phyloP scores from a whole-genome alignment of 352 stramenopile genomes.

The Phytophthora hibernalis region DNA sequence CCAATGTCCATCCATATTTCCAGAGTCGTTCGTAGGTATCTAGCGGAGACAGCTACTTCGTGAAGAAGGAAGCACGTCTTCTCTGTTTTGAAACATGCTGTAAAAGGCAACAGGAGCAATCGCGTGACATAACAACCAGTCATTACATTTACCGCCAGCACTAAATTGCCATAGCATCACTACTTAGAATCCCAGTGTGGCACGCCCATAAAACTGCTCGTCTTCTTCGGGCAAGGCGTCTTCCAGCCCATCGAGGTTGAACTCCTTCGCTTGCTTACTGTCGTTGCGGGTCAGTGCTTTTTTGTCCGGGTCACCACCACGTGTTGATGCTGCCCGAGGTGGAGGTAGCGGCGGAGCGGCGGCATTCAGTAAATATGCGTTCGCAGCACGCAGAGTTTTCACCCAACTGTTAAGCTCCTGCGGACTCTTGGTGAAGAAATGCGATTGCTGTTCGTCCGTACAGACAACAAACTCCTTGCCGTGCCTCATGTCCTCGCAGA shows the following conservation, averaged over 20 bases:
- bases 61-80: too few relatives aligned
- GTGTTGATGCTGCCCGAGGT: conserved; percentile 26
- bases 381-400: conserved; percentile 74
- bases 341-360: conserved; percentile 37
- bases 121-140: conserved; percentile 37
- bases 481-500: conserved; percentile 78
- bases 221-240: conserved; percentile 66
- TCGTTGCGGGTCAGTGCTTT: conserved; percentile 25
- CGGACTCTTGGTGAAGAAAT: conserved; percentile 82
- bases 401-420: conserved; percentile 85
- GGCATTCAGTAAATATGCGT: conserved; percentile 66
- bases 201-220: conserved; percentile 84
- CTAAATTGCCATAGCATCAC: conserved; percentile 16
- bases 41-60: conserved; percentile 1
- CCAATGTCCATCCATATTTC: conserved; percentile 16
- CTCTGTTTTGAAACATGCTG: not conserved
- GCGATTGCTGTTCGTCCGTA: conserved; percentile 85
- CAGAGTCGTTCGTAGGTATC: conserved; percentile 24
- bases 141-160: conserved; percentile 43
- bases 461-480: conserved; percentile 84
- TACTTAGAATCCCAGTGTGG: conserved; percentile 81
- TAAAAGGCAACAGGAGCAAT: conserved; percentile 3
- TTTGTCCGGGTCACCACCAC: conserved; percentile 35
- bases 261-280: conserved; percentile 43
- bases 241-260: conserved; percentile 48